Evolutionary conservation across 345 rosid species (phyloP), one percentile per base, ranked within the genome.

Genomic region (Iberis pinnata): DNA sequence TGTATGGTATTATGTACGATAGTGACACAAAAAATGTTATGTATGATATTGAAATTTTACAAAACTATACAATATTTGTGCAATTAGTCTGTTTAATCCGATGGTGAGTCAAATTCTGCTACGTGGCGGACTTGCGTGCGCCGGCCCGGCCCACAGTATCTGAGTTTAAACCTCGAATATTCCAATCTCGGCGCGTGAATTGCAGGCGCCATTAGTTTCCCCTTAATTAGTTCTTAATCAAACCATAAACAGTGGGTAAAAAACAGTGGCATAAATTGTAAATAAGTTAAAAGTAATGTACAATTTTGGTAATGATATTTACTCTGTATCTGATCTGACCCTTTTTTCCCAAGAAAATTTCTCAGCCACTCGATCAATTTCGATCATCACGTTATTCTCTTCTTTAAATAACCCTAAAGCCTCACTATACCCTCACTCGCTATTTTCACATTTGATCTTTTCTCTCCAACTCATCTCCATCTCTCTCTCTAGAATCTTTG

Each of bases 341-440:
- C n/a, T n/a, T 15, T 49, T 19, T 37, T 1, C 60, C 65, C 60
- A 58, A 45, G 49, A 16, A 66, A 51, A 44, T 27, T 12, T 66
- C 18, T 52, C 18, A 66, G 50, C 71, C 71, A 66, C 71, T 11
- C 43, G 71, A 59, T 65, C 18, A 20, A 27, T 9, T 27, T 27
- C 32, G 32, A 27, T 27, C 32, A 24, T 64, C 63, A 11, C 57
- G 19, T 13, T 38, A 48, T 5, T 15, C 52, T 52, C 38, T 50
- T 55, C 32, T 66, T 59, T 59, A 66, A 59, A 66, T 66, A 58
- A 9, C 49, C 65, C 44, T 31, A 15, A 66, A 59, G 49, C 65
- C 60, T 66, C 60, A 44, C 65, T 54, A 20, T 44, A 59, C 60
- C 24, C 49, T 52, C 65, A 27, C 65, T 66, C 65, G 29, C 60